phyloP scores from a whole-genome alignment of 108 stramenopile species.

The Cyclotella choctawhatcheeana region DNA sequence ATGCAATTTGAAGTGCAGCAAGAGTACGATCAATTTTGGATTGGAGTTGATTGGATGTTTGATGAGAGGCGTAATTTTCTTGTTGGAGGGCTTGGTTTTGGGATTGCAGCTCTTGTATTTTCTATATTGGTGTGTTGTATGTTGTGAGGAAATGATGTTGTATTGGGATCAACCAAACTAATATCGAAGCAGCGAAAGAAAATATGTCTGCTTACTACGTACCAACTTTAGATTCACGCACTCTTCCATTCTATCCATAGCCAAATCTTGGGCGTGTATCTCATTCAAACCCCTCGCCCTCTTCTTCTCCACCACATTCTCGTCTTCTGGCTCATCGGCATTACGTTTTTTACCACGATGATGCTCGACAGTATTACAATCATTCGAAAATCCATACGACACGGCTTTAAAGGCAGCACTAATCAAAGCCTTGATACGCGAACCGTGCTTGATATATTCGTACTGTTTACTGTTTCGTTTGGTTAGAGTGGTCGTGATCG shows the following conservation, averaged over 20 bases:
- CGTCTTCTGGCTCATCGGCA: slow-evolving; percentile 3
- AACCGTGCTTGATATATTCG: slow-evolving; percentile 58
- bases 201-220: slow-evolving; percentile 20
- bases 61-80: slow-evolving; percentile 50
- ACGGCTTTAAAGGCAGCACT: slow-evolving; percentile 49
- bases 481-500: not conserved
- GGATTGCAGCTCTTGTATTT: slow-evolving; percentile 60
- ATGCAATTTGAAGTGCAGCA: slow-evolving; percentile 66
- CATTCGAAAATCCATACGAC: slow-evolving; percentile 20
- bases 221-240: slow-evolving; percentile 58
- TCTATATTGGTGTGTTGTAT: slow-evolving; percentile 28
- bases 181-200: not conserved
- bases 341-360: not conserved
- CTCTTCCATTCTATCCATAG: slow-evolving; percentile 57
- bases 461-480: slow-evolving; percentile 42
- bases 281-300: slow-evolving; percentile 16
- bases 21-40: slow-evolving; percentile 57
- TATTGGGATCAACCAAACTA: not conserved
- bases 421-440: slow-evolving; percentile 54
- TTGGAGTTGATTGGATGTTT: slow-evolving; percentile 44
- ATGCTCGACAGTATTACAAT: slow-evolving; percentile 1
- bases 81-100: slow-evolving; percentile 51
- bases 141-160: slow-evolving; percentile 1
- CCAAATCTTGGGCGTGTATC: slow-evolving; percentile 39
- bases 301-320: not conserved